Percentiles rank a stretch among this genome's conserved stretches.
phyloP scores from a whole-genome alignment of 768 basidiomycete genomes.

The Cytidiella melzeri region DNA sequence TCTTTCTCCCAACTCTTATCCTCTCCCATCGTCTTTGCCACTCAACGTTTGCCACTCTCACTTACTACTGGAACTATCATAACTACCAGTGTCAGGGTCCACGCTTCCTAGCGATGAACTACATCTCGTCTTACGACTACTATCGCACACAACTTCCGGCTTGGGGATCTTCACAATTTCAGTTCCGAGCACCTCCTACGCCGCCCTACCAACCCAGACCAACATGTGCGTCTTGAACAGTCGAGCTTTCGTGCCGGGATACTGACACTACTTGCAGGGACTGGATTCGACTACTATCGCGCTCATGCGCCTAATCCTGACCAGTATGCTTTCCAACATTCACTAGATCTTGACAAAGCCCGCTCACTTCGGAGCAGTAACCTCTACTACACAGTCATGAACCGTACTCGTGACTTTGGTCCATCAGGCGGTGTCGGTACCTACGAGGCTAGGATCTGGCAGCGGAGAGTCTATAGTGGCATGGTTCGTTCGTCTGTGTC shows the following conservation, averaged over 20 bases:
- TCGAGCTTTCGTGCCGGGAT: constrained; percentile 21
- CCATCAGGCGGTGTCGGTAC: constrained; percentile 39
- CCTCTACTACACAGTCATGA: constrained; percentile 33
- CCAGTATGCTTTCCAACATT: constrained; percentile 39
- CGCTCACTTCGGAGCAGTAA: neutral
- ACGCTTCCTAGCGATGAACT: constrained; percentile 2
- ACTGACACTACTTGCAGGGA: constrained; percentile 35
- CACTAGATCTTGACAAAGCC: constrained; percentile 15
- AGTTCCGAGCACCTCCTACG: constrained; percentile 29
- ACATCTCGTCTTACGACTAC: constrained; percentile 15
- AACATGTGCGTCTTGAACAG: constrained; percentile 38
- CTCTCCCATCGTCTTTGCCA: neutral
- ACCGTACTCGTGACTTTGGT: constrained; percentile 18
- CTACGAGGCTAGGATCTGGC: constrained; percentile 60
- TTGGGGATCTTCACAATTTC: constrained; percentile 43
- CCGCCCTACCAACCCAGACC: constrained; percentile 41
- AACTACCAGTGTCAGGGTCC: too few species aligned
- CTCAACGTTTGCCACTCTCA: neutral
- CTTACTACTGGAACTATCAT: too few species aligned
- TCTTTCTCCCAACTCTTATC: neutral
- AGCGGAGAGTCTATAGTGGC: constrained; percentile 60
- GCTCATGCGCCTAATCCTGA: constrained; percentile 54
- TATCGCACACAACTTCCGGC: constrained; percentile 27
- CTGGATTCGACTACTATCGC: constrained; percentile 55
- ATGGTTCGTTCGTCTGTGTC: constrained; percentile 33